These are phyloP conservation scores for Cornus kousa DNA, from an alignment of 148 eudicot species.

Conservation along the genomic window DNA sequence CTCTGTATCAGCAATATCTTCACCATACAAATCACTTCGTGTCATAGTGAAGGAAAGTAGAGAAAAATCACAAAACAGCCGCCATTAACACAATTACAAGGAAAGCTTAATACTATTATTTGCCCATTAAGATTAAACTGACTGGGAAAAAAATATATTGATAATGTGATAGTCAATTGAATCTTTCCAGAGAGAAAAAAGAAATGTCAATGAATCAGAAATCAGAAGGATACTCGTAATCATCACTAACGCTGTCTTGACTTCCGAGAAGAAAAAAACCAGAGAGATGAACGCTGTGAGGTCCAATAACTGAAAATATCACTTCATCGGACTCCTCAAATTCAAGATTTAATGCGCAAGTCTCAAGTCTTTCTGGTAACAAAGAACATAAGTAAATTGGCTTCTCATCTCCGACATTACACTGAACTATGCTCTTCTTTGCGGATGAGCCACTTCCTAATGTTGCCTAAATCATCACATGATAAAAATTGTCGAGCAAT, in stretches of 20 bases:
- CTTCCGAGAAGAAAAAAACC: constrained; percentile 50
- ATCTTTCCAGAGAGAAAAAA: too few relatives aligned
- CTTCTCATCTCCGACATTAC: constrained; percentile 62
- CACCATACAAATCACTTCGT: constrained; percentile 62
- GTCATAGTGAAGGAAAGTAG: constrained; percentile 49
- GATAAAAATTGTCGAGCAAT: background rate
- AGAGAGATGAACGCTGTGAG: constrained; percentile 77
- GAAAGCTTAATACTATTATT: background rate
- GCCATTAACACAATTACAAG: background rate
- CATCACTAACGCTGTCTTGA: constrained; percentile 30
- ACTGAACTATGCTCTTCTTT: constrained; percentile 68
- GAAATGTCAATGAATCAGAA: background rate
- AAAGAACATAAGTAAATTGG: constrained; percentile 74
- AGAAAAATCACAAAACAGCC: background rate
- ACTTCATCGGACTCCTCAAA: constrained; percentile 82
- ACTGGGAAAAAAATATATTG: background rate
- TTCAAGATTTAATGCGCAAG: constrained; percentile 66
- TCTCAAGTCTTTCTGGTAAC: constrained; percentile 73
- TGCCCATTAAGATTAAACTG: background rate
- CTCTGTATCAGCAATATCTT: constrained; percentile 48
- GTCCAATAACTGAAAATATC: constrained; percentile 75
- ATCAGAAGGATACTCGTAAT: constrained; percentile 64
- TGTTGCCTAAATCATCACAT: constrained; percentile 58
- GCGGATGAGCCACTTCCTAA: constrained; percentile 57
- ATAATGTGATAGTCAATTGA: background rate